Evolutionary conservation across 306 rosid genomes (phyloP), one percentile per base, ranked within the genome.

Genomic region (Urtica urens): DNA sequence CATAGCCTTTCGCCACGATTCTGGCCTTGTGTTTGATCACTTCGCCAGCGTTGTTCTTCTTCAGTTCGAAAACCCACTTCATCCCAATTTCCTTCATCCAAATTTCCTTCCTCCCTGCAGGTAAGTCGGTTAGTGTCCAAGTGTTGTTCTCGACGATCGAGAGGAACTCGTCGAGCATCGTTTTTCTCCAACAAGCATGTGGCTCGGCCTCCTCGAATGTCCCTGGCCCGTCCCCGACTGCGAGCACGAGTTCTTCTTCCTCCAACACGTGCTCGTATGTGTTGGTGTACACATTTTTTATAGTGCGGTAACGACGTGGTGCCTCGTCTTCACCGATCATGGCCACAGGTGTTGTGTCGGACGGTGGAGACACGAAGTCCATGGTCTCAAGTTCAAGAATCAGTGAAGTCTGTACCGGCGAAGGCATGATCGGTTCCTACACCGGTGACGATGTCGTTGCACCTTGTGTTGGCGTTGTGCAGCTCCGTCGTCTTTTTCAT

Each of bases 151-250:
- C n/a, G n/a, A n/a, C n/a, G n/a, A n/a, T n/a, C n/a, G n/a, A n/a
- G n/a, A n/a, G n/a, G n/a, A 38, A 6, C n/a, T n/a, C n/a, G n/a
- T n/a, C n/a, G 4, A 72, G 50, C 84, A 58, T 20, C 46, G 83
- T 34, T 72, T 65, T 55, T 64, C 92, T 52, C 60, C 93, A 38
- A 68, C 94, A 44, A 85, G 85, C 1, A 96, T 94, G 51, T 92
- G 99, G 69, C 93, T 92, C 2, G 99, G 99, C 7, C 96, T 96
- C 46, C 65, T 92, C 13, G 99, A n/a, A n/a, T n/a, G n/a, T n/a
- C n/a, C n/a, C 96, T 38, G 96, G 96, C 6, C 69, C 85, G 53
- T 96, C 96, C 37, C 99, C 85, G 51, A 74, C 94, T 44, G 68
- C 99, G 49, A 79, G 85, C 49, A 57, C 88, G 20, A 50, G 74